Conservation (phyloP, 768 basidiomycete genomes). For the Lepiota brunneoincarnata region DNA sequence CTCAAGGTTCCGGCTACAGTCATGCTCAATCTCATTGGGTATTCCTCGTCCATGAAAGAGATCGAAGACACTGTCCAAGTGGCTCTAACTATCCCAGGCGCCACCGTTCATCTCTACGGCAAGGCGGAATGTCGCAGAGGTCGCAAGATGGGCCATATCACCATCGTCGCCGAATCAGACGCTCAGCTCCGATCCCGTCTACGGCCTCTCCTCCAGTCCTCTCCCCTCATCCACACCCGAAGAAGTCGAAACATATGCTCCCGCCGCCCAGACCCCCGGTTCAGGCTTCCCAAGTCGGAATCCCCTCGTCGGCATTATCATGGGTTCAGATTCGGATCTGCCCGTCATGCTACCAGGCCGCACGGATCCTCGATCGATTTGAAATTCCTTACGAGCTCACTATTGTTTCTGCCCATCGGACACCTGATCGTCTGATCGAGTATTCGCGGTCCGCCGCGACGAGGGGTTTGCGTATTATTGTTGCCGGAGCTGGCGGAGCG, state of each 20-base stretch:
- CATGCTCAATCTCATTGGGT: constrained; percentile 96
- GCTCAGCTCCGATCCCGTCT: constrained; percentile 67
- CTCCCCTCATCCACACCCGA: constrained; percentile 47
- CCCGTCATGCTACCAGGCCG: constrained; percentile 88
- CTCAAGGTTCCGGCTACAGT: constrained; percentile 84
- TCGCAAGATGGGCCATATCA: constrained; percentile 98
- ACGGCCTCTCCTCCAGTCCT: constrained; percentile 67
- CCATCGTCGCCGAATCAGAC: constrained; percentile 80
- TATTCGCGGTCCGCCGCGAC: constrained; percentile 75
- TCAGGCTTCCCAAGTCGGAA: constrained; percentile 57
- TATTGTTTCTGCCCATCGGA: constrained; percentile 95
- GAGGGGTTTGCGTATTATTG: constrained; percentile 69
- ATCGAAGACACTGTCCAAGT: constrained; percentile 52
- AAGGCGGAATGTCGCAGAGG: constrained; percentile 87
- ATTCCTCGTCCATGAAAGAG: constrained; percentile 61
- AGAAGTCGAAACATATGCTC: constrained; percentile 55
- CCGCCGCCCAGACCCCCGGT: constrained; percentile 38
- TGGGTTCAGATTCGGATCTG: constrained; percentile 99
- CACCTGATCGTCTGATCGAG: constrained; percentile 79
- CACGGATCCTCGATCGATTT: constrained; percentile 82
- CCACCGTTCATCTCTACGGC: constrained; percentile 89
- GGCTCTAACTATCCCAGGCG: constrained; percentile 72
- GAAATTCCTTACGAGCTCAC: constrained; percentile 87
- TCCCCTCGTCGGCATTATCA: constrained; percentile 91
- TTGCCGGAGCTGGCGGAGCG: constrained; percentile 92